Conservation (phyloP, 2,329 filamentous ascomycete genomes). For the Cladosporium velox region DNA sequence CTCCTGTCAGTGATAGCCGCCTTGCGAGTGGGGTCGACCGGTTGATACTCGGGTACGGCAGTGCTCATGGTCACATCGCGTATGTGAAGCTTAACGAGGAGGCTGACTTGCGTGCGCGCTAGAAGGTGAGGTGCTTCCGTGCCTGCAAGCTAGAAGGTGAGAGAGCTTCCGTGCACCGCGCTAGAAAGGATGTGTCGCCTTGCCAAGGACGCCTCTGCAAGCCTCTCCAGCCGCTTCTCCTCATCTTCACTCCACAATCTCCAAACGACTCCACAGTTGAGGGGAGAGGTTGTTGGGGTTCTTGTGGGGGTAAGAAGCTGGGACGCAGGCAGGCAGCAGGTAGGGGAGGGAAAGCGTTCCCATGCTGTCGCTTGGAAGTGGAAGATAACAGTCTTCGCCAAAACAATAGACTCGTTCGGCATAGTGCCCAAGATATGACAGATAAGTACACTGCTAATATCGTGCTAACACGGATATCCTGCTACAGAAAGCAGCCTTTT, state of each 20-base stretch:
- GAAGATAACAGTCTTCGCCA: neutral
- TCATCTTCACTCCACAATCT: slow-evolving; percentile 10
- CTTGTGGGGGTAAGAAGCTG: neutral
- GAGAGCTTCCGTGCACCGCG: neutral
- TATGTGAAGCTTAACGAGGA: neutral
- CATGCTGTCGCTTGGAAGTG: neutral
- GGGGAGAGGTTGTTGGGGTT: neutral
- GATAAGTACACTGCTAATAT: neutral
- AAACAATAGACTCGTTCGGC: neutral
- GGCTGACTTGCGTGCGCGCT: neutral
- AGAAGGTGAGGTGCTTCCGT: neutral
- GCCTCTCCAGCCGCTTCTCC: slow-evolving; percentile 1
- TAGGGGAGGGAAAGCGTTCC: neutral
- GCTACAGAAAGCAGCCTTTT: neutral
- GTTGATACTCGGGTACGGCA: neutral
- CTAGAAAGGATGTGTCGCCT: neutral
- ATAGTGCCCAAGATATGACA: neutral
- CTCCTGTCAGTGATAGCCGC: neutral
- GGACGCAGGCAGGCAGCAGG: neutral
- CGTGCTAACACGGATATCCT: neutral
- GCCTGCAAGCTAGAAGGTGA: neutral
- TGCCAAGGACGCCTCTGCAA: slow-evolving; percentile 5
- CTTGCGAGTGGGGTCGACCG: neutral
- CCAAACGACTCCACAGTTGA: neutral
- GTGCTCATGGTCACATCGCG: neutral